Conservation (phyloP, 305 asterid genomes). For the Fraxinus baroniana region DNA sequence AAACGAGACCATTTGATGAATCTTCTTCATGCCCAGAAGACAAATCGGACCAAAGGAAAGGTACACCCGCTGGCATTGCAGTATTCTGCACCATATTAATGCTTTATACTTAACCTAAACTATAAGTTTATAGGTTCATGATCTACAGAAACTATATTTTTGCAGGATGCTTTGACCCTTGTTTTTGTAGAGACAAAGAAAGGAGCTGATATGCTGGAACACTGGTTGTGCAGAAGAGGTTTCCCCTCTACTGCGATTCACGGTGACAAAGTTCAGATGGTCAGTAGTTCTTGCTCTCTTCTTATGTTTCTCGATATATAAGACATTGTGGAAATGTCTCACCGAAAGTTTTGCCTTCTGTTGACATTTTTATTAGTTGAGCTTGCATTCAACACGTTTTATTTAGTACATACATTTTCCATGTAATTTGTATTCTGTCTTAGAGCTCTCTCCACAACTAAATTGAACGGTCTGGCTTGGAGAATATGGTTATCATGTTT, state of each 20-base stretch:
- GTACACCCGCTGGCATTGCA: slow-evolving; percentile 18
- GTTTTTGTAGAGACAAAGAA: slow-evolving; percentile 82
- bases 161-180: slow-evolving; percentile 52
- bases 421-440: background rate
- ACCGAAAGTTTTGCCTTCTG: background rate
- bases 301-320: background rate
- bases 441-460: background rate
- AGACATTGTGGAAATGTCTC: background rate
- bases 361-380: background rate
- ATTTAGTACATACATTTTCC: background rate
- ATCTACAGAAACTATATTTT: background rate
- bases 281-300: slow-evolving; percentile 25
- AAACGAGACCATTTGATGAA: slow-evolving; percentile 40
- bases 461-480: background rate
- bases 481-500: background rate
- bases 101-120: background rate
- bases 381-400: background rate
- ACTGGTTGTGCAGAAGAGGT: slow-evolving; percentile 51
- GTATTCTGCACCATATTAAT: background rate
- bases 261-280: slow-evolving; percentile 74
- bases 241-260: slow-evolving; percentile 67
- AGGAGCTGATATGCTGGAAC: slow-evolving; percentile 65
- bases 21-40: slow-evolving; percentile 41
- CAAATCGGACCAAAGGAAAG: slow-evolving; percentile 36
- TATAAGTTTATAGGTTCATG: background rate